phyloP scores from a whole-genome alignment of 148 eudicot genomes.

The Fagopyrum tataricum region DNA sequence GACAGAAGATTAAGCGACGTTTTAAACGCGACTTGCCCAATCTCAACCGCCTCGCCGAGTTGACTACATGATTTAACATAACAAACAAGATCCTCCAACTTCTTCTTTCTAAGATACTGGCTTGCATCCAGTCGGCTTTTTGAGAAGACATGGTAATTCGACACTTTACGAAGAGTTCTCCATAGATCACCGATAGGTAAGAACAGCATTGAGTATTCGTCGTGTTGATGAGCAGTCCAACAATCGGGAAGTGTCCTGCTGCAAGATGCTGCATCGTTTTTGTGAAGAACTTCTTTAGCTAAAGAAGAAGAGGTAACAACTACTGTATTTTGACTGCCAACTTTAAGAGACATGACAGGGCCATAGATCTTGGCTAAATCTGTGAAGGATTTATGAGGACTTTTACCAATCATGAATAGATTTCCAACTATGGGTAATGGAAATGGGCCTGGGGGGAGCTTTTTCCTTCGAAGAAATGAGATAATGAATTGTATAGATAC shows the following conservation, averaged over 20 bases:
- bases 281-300: constrained; percentile 9
- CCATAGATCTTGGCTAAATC: constrained; percentile 12
- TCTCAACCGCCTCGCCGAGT: neutral
- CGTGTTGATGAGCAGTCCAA: neutral
- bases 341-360: constrained; percentile 5
- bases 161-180: constrained; percentile 5
- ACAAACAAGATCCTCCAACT: constrained; percentile 1
- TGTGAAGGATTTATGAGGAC: constrained; percentile 6
- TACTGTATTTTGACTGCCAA: neutral
- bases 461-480: neutral
- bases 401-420: neutral
- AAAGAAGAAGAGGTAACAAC: constrained; percentile 1
- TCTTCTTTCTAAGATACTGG: constrained; percentile 1
- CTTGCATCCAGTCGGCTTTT: neutral
- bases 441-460: constrained; percentile 8
- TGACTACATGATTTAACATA: neutral
- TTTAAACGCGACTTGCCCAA: neutral
- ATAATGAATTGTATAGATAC: neutral
- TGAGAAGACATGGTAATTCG: neutral
- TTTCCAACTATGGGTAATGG: constrained; percentile 6
- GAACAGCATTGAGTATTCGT: neutral
- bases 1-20: neutral
- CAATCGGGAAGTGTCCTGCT: neutral
- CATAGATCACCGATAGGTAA: neutral
- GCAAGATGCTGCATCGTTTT: neutral